Evolutionary conservation across 441 rosid genomes (phyloP), one percentile per base, ranked within the genome.

Genomic region (Gossypium lobatum): DNA sequence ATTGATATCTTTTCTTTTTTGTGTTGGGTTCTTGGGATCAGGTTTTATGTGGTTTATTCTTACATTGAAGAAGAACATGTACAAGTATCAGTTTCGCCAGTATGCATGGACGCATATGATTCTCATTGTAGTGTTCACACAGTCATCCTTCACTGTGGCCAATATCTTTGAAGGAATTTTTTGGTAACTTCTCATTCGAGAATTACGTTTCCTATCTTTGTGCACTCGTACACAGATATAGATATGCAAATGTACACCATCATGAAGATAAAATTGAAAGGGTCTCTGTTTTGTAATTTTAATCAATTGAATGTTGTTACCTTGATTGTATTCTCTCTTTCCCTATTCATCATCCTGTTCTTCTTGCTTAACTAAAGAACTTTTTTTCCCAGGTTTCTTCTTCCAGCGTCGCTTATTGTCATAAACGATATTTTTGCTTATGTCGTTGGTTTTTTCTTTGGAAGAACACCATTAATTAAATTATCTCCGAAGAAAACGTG

Each of bases 61-160:
- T 72, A 83, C 98, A 3, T 45, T 94, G 74, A 92, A 94, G 86
- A 90, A 90, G 89, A 90, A 88, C 84, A 88, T 92, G 96, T 92
- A 91, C 85, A 90, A 94, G 83, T 92, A 92, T 86, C 97, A 94
- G 74, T 94, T 94, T 87, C 77, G 96, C 79, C 97, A 94, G 74
- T 92, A 87, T 74, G 98, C 98, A 28, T 94, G 97, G 98, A 94
- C 95, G 14, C 98, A 94, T 71, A 92, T 92, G 98, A 92, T 94
- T 79, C 86, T 92, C 54, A 89, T 92, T 74, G 86, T 90, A 73
- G 96, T 90, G 77, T 92, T 94, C 77, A 79, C 89, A 3, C 97
- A 93, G 77, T 93, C 97, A 14, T 84, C 98, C 31, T 93, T 92
- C 78, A 90, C 94, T 1, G 98, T 93, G 3, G 97, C 96, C 81